Percentiles rank a stretch among this genome's conserved stretches.
Conservation (phyloP, 2,329 filamentous ascomycete species). For the Penicillium vulpinum region DNA sequence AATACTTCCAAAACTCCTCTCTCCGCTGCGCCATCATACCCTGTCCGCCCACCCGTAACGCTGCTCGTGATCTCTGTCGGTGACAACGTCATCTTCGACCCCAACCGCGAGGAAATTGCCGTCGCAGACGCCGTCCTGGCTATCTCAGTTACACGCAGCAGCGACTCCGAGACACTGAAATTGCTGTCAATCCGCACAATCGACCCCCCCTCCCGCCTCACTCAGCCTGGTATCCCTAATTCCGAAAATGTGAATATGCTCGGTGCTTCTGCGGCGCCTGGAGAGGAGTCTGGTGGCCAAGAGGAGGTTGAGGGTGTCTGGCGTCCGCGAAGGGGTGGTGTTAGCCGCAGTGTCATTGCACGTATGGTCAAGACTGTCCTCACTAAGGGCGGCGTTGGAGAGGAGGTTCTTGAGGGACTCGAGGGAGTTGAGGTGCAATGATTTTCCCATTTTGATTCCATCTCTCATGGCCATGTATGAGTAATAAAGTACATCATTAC, state of each 20-base stretch:
- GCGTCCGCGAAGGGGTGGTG: slow-evolving; percentile 80
- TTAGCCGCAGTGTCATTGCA: slow-evolving; percentile 71
- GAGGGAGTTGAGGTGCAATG: slow-evolving; percentile 58
- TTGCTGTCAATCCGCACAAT: slow-evolving; percentile 70
- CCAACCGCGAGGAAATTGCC: slow-evolving; percentile 83
- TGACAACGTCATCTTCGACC: slow-evolving; percentile 91
- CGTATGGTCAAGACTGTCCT: slow-evolving; percentile 75
- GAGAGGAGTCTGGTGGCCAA: slow-evolving; percentile 51
- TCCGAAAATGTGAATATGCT: slow-evolving; percentile 58
- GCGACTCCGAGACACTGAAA: slow-evolving; percentile 50
- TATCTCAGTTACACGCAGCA: slow-evolving; percentile 65
- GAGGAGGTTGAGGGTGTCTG: slow-evolving; percentile 70
- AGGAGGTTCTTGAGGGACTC: slow-evolving; percentile 81
- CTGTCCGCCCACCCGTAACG: slow-evolving; percentile 74
- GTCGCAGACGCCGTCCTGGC: slow-evolving; percentile 89
- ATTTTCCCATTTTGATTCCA: not conserved
- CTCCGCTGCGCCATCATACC: slow-evolving; percentile 23
- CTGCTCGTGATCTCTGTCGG: slow-evolving; percentile 85
- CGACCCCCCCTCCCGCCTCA: slow-evolving; percentile 72
- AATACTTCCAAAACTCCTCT: slow-evolving; percentile 20
- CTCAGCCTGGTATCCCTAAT: slow-evolving; percentile 69
- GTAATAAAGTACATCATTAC: not conserved
- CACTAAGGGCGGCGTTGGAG: slow-evolving; percentile 74
- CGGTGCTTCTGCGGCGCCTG: slow-evolving; percentile 40
- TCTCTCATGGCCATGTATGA: not conserved